phyloP scores from a whole-genome alignment of 164 flowering plant species.

The Berberis thunbergii region DNA sequence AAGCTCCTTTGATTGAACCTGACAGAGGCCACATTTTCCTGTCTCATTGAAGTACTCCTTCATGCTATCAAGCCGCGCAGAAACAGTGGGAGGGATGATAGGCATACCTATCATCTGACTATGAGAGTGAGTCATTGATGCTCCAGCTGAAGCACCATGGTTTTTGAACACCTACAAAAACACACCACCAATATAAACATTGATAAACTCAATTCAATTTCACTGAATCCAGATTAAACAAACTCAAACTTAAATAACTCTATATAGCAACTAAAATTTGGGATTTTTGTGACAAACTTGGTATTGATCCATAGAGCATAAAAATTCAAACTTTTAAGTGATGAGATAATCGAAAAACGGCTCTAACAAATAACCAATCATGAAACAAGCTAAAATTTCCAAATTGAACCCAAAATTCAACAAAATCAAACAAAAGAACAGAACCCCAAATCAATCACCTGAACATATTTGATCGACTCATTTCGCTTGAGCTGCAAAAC shows the following conservation, averaged over 20 bases:
- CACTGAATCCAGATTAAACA: no score
- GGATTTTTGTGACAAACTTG: no score
- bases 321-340: no score
- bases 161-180: slow-evolving; percentile 75
- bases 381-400: no score
- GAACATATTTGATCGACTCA: slow-evolving; percentile 57
- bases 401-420: background rate
- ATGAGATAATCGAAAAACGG: no score
- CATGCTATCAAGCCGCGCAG: slow-evolving; percentile 55
- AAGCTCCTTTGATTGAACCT: slow-evolving; percentile 33
- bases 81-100: slow-evolving; percentile 57
- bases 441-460: slow-evolving; percentile 34
- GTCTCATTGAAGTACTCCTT: slow-evolving; percentile 50
- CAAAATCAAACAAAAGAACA: background rate
- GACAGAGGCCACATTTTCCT: slow-evolving; percentile 66
- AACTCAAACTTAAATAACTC: no score
- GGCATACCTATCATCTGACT: slow-evolving; percentile 92
- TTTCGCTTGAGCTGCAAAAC: slow-evolving; percentile 36
- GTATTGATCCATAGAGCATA: no score
- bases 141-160: slow-evolving; percentile 97
- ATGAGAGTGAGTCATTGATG: slow-evolving; percentile 95
- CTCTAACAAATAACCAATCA: no score
- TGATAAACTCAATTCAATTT: no score
- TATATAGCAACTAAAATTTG: no score
- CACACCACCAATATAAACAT: background rate